phyloP scores from a whole-genome alignment of 371 early-diverging fungal genomes.

The Apophysomyces ossiformis region DNA sequence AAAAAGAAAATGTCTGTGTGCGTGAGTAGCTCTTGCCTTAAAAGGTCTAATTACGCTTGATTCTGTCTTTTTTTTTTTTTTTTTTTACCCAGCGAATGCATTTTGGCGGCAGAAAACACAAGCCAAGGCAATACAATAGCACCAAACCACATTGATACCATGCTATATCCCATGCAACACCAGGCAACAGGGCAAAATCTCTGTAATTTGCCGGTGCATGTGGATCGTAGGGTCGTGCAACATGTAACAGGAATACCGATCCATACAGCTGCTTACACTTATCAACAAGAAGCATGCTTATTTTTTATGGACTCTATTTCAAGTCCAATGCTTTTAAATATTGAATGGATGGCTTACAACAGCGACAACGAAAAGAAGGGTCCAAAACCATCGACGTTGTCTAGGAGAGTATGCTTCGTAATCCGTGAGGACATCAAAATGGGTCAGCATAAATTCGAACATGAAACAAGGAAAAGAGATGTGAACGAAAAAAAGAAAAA shows the following conservation, averaged over 20 bases:
- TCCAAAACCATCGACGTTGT: slow-evolving; percentile 2
- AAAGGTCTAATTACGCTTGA: background rate
- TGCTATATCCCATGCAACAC: slow-evolving; percentile 12
- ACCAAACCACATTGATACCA: slow-evolving; percentile 12
- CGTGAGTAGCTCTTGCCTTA: slow-evolving; percentile 11
- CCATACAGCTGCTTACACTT: background rate
- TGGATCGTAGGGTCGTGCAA: background rate
- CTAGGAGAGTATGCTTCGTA: background rate
- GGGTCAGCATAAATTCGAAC: background rate
- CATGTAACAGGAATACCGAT: background rate
- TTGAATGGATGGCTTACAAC: background rate
- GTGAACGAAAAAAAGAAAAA: background rate
- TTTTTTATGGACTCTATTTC: too few species aligned
- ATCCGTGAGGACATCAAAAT: background rate
- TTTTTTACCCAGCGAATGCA: slow-evolving; percentile 25
- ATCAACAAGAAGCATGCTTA: background rate
- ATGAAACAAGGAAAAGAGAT: background rate
- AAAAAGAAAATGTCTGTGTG: background rate
- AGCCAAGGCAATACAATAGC: slow-evolving; percentile 11
- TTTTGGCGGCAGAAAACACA: slow-evolving; percentile 1
- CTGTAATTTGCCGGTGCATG: background rate
- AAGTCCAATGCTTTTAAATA: background rate
- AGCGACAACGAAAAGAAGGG: background rate
- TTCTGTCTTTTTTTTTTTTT: background rate
- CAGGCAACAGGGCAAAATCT: slow-evolving; percentile 14